Base-by-base conservation (phyloP, 768 basidiomycete genomes). In the Boletus patriciae region DNA sequence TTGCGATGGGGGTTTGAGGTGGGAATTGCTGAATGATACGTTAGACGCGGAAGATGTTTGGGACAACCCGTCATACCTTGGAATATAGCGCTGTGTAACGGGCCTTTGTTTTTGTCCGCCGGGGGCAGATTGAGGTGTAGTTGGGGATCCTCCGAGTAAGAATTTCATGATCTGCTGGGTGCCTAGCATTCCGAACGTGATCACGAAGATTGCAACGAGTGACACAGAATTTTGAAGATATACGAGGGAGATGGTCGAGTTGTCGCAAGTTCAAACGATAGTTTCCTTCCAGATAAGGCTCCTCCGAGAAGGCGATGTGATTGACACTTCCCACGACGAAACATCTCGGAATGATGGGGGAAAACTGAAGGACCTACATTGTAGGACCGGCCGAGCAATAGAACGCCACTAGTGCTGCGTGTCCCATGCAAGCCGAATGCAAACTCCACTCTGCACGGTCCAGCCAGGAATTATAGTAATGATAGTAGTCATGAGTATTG, bases 91-190 rank as follows among this genome's bases (percentile, higher is more conserved):
- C 49, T 70, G 70, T 19, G 66, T 73, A 18, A 54, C 50, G 1
- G 66, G 64, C 47, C 66, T 52, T 50, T 60, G 61, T 46, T 49
- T 64, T 45, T 66, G 68, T 47, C 21, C 55, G 18, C 61, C 37
- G 45, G 65, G 31, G 29, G 60, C n/a, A 15, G 70, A 52, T 25
- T 61, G 70, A 38, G 68, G 59, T 29, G 62, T 57, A 27, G 65
- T 57, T 36, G 70, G 64, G 31, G 68, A 70, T 49, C 62, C 61
- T 44, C 72, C 68, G 36, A 72, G 58, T 46, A 70, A 62, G 38
- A 73, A 56, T 45, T 50, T 73, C 72, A 70, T 68, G 66, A 73
- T 65, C 56, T 66, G 64, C 46, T 66, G 72, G 36, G 66, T 57
- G 60, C 72, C 66, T 59, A 73, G 59, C 70, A 72, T 73, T 52